Evolutionary conservation across 495 filamentous ascomycete genomes (phyloP).

Genomic region (Talaromyces thailandensis): DNA sequence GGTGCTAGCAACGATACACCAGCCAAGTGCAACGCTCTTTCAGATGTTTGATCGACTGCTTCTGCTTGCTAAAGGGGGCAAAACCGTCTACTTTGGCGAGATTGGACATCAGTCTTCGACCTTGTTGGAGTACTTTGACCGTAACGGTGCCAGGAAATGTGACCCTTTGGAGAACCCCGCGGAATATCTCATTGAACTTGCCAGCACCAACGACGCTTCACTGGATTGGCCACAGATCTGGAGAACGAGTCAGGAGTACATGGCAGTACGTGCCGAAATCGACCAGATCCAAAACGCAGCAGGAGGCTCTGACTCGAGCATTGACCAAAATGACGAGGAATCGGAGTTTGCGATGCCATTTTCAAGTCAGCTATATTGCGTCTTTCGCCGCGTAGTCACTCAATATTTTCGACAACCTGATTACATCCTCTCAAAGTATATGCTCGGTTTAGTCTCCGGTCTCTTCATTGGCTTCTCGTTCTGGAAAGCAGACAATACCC

Average conservation of each 20-base stretch:
- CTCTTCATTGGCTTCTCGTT: conserved; percentile 53
- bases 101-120: conserved; percentile 37
- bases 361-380: conserved; percentile 58
- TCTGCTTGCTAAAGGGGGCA: conserved; percentile 55
- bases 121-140: conserved; percentile 43
- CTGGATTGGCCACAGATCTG: no score
- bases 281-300: no score
- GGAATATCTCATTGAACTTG: no score
- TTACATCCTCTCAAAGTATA: conserved; percentile 25
- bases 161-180: conserved; percentile 48
- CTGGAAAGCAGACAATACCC: conserved; percentile 54
- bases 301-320: no score
- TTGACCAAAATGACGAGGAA: conserved; percentile 32
- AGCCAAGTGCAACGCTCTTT: conserved; percentile 79
- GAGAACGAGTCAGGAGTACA: no score
- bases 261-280: no score
- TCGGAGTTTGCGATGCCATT: conserved; percentile 69
- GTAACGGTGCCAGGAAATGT: conserved; percentile 40
- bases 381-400: conserved; percentile 53
- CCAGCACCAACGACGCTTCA: no score
- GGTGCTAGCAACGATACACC: conserved; percentile 88
- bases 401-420: conserved; percentile 67
- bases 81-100: conserved; percentile 59
- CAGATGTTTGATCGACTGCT: conserved; percentile 68
- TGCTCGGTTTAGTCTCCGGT: no score